These are phyloP conservation scores for Forsythia suspensa DNA, from an alignment of 257 asterid genomes.

Conservation along the genomic window DNA sequence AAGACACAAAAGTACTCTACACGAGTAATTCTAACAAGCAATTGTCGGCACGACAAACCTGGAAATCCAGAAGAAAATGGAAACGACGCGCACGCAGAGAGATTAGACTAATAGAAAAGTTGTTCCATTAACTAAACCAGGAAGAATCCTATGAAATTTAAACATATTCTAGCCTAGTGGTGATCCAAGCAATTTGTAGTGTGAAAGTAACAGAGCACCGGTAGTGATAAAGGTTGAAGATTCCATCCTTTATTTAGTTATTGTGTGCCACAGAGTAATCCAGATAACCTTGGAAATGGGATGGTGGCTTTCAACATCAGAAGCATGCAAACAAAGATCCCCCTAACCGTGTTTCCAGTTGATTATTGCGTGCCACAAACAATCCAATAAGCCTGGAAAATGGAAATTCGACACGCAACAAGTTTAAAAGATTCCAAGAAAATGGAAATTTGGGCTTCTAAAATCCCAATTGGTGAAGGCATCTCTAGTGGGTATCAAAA, in stretches of 20 bases:
- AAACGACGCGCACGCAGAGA: background rate
- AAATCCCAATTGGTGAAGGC: slow-evolving; percentile 5
- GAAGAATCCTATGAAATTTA: background rate
- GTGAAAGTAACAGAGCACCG: too few species aligned
- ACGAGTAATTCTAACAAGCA: background rate
- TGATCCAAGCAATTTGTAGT: too few species aligned
- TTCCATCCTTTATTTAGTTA: background rate
- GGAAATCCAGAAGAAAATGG: background rate
- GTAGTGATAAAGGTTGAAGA: background rate
- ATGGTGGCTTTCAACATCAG: background rate
- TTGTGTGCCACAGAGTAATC: background rate
- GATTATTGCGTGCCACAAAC: background rate
- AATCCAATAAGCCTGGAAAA: background rate
- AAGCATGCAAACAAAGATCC: background rate
- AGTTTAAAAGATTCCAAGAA: slow-evolving; percentile 5
- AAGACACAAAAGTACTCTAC: background rate
- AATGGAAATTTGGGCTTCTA: background rate
- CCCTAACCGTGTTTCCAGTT: background rate
- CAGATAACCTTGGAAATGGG: background rate
- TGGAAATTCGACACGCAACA: slow-evolving; percentile 18
- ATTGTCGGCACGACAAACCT: background rate
- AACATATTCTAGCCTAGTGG: background rate
- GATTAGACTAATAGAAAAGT: too few species aligned
- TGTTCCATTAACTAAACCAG: background rate
- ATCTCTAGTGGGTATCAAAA: background rate